Conservation (phyloP, 352 stramenopile species). For the Globisporangium uncinulatum region DNA sequence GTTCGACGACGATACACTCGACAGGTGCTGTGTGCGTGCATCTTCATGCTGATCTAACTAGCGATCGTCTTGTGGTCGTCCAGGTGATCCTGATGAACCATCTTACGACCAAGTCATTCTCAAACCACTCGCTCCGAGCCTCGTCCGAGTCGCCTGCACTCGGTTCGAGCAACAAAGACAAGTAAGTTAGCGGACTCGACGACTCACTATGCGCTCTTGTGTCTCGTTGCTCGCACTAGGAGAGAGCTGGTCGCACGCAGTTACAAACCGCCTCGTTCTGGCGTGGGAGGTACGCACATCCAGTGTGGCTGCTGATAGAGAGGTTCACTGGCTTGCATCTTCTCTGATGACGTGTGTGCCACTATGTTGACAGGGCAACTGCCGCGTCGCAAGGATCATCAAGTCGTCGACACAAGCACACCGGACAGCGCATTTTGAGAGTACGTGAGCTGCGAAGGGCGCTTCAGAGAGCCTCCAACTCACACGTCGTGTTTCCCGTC, state of each 20-base stretch:
- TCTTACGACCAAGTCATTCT: constrained; percentile 47
- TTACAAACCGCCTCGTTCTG: constrained; percentile 57
- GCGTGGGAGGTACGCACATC: constrained; percentile 50
- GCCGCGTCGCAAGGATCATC: constrained; percentile 31
- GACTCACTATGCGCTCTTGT: background rate
- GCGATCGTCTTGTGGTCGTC: background rate
- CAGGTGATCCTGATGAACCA: constrained; percentile 72
- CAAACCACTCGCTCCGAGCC: constrained; percentile 5
- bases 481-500: background rate
- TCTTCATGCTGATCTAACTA: background rate
- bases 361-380: constrained; percentile 19
- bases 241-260: constrained; percentile 63
- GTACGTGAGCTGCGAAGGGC: constrained; percentile 11
- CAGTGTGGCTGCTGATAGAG: background rate
- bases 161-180: constrained; percentile 8
- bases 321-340: too few species aligned
- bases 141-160: constrained; percentile 22
- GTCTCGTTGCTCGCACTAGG: constrained; percentile 20
- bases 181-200: background rate
- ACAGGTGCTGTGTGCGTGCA: background rate
- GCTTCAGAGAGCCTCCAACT: background rate
- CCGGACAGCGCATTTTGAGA: constrained; percentile 29
- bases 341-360: background rate
- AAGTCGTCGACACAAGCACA: constrained; percentile 49
- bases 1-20: constrained; percentile 16